These are phyloP conservation scores for Starmera amethionina DNA, from an alignment of 805 yeast species.

Conservation along the genomic window DNA sequence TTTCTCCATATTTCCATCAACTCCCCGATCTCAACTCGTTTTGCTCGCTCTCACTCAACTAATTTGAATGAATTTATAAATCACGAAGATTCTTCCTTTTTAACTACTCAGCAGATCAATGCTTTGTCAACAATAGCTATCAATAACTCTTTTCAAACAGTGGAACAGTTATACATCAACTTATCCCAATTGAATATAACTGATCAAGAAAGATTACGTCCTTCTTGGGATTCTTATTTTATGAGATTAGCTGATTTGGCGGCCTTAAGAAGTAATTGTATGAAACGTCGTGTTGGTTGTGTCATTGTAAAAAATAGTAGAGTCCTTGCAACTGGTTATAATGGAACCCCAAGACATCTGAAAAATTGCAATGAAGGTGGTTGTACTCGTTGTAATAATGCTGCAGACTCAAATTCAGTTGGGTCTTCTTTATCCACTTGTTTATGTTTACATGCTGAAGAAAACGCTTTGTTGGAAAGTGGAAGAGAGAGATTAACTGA, in stretches of 20 bases:
- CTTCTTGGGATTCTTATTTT: constrained; percentile 94
- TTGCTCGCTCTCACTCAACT: too few relatives aligned
- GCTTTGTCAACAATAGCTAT: constrained; percentile 42
- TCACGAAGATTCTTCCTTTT: too few relatives aligned
- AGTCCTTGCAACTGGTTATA: constrained; percentile 93
- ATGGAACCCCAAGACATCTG: constrained; percentile 90
- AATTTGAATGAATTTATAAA: too few relatives aligned
- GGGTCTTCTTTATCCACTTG: constrained; percentile 76
- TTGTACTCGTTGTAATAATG: constrained; percentile 78
- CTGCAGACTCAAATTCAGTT: constrained; percentile 26
- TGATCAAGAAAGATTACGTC: constrained; percentile 61
- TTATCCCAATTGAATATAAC: constrained; percentile 32
- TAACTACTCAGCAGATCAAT: too few relatives aligned
- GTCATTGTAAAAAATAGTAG: constrained; percentile 80
- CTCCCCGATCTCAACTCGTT: constrained; percentile 36
- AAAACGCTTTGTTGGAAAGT: constrained; percentile 88
- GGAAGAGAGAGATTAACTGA: constrained; percentile 78
- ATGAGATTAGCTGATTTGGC: constrained; percentile 92
- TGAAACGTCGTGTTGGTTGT: constrained; percentile 96
- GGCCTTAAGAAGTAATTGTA: constrained; percentile 86
- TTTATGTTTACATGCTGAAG: constrained; percentile 94
- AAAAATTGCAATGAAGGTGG: constrained; percentile 94
- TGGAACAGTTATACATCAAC: constrained; percentile 26
- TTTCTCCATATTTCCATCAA: constrained; percentile 73
- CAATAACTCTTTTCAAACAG: constrained; percentile 35